phyloP scores from a whole-genome alignment of 1,284 basidiomycete genomes.

The Hymenochaete sp. region DNA sequence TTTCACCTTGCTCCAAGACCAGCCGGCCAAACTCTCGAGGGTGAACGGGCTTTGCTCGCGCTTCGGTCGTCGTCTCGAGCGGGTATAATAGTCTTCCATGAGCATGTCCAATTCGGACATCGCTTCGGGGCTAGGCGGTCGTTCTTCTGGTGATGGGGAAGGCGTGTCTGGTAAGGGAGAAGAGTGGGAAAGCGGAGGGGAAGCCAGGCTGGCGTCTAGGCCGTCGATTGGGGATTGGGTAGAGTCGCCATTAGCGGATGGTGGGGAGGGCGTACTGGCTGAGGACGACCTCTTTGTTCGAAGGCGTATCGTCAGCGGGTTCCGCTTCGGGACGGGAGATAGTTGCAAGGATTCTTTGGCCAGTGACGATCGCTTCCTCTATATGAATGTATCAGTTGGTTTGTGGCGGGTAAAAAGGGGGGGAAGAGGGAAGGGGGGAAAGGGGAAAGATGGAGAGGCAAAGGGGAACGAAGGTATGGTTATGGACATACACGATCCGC shows the following conservation, averaged over 20 bases:
- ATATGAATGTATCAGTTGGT: not conserved
- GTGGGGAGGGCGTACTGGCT: not conserved
- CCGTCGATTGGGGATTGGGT: too few species aligned
- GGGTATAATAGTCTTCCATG: constrained; percentile 14
- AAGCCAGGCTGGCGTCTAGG: not conserved
- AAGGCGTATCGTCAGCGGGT: constrained; percentile 6
- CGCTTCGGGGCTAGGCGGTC: not conserved
- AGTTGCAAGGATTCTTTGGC: not conserved
- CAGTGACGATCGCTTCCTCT: constrained; percentile 8
- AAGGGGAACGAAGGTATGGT: too few species aligned
- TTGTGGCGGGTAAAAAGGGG: too few species aligned
- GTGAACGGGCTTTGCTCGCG: constrained; percentile 14
- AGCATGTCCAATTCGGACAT: constrained; percentile 7
- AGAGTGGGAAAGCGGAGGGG: constrained; percentile 5
- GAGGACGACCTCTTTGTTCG: not conserved
- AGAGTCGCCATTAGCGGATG: not conserved
- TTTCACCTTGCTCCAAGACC: constrained; percentile 16
- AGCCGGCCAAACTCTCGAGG: constrained; percentile 8
- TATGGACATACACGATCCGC: too few species aligned
- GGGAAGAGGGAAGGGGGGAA: too few species aligned
- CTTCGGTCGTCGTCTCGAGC: constrained; percentile 10
- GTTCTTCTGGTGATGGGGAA: constrained; percentile 5
- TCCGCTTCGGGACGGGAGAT: not conserved
- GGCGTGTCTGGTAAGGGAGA: constrained; percentile 8
- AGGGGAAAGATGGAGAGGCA: not conserved